Percentiles rank a stretch among this genome's conserved stretches.
These are phyloP conservation scores for Aplosporella prunicola DNA, from an alignment of 2,329 filamentous ascomycete species.

Conservation along the genomic window DNA sequence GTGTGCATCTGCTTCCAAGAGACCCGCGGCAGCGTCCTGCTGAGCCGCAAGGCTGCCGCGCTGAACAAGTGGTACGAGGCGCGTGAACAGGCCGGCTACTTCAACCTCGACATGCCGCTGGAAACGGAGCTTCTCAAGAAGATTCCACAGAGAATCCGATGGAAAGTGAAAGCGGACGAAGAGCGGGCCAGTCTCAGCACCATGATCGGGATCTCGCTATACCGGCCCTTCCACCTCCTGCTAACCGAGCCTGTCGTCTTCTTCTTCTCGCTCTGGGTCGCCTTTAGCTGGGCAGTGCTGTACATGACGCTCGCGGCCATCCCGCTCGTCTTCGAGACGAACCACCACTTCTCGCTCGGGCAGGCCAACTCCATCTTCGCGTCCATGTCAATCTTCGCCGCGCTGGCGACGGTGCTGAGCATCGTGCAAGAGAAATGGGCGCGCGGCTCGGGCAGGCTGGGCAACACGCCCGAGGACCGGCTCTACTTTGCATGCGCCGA, in stretches of 20 bases:
- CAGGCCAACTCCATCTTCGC: constrained; percentile 64
- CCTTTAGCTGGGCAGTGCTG: constrained; percentile 81
- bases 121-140: constrained; percentile 18
- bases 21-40: constrained; percentile 69
- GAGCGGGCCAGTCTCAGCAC: constrained; percentile 56
- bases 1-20: constrained; percentile 68
- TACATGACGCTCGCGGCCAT: constrained; percentile 78
- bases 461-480: constrained; percentile 53
- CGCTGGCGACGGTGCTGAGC: constrained; percentile 57
- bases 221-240: constrained; percentile 68
- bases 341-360: constrained; percentile 58
- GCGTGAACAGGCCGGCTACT: constrained; percentile 56
- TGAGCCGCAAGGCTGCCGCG: constrained; percentile 62
- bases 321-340: constrained; percentile 62
- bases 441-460: constrained; percentile 32
- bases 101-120: constrained; percentile 42
- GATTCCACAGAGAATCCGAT: constrained; percentile 53
- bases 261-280: constrained; percentile 81
- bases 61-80: constrained; percentile 73
- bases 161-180: constrained; percentile 72
- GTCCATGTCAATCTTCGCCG: constrained; percentile 58
- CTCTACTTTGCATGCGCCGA: constrained; percentile 78
- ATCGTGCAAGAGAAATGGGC: constrained; percentile 65
- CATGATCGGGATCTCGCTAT: constrained; percentile 66
- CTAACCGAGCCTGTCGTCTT: constrained; percentile 71